Conservation (phyloP, 1,139 yeast species). For the Pichia sorboxylosa region DNA sequence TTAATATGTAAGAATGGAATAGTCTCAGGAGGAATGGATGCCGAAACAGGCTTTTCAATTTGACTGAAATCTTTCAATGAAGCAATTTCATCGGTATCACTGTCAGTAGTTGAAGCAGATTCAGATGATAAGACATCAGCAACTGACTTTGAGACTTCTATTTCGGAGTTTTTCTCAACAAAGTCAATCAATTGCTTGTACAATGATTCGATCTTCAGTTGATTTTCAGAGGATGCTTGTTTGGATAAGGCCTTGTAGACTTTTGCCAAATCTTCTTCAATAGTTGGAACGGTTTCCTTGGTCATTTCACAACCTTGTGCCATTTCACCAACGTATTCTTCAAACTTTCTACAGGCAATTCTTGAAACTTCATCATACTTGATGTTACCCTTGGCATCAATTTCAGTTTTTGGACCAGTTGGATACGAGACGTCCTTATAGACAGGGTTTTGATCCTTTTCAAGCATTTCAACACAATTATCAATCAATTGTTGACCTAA, state of each 20-base stretch:
- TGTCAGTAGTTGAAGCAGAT: constrained; percentile 22
- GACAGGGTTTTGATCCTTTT: constrained; percentile 52
- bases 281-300: constrained; percentile 54
- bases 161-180: constrained; percentile 59
- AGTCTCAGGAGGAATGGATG: constrained; percentile 68
- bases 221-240: constrained; percentile 53
- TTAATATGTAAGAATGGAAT: constrained; percentile 91
- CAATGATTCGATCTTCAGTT: constrained; percentile 67
- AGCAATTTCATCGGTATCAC: constrained; percentile 66
- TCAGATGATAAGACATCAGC: constrained; percentile 33
- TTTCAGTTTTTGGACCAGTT: constrained; percentile 86
- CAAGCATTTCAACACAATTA: constrained; percentile 82
- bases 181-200: constrained; percentile 69
- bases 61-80: constrained; percentile 66
- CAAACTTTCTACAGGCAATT: constrained; percentile 85
- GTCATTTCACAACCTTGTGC: constrained; percentile 89
- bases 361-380: constrained; percentile 76
- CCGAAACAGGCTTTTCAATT: constrained; percentile 62
- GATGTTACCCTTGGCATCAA: constrained; percentile 81
- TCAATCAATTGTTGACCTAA: constrained; percentile 90
- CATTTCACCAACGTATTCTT: constrained; percentile 93
- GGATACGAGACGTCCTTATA: constrained; percentile 91
- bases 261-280: constrained; percentile 73
- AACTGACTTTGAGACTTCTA: constrained; percentile 39
- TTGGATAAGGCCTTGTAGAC: constrained; percentile 73